Percentiles rank a stretch among this genome's conserved stretches.
phyloP scores from a whole-genome alignment of 148 eudicot species.

The Mesembryanthemum crystallinum region DNA sequence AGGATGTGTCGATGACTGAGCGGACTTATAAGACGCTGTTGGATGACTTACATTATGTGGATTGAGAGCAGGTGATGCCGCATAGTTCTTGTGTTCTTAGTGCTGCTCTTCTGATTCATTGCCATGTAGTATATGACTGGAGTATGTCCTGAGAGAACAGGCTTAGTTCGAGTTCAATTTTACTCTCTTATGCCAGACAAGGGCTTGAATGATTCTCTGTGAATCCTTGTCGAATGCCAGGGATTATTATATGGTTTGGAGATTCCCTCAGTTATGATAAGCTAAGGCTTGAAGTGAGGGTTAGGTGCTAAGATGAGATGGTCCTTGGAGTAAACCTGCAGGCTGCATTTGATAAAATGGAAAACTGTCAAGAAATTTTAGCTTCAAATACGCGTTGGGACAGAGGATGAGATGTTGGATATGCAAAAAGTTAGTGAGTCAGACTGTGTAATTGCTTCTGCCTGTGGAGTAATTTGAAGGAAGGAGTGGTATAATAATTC shows the following conservation, averaged over 20 bases:
- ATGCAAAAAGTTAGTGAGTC: too few species aligned
- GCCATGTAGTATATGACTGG: not conserved
- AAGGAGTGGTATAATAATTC: not conserved
- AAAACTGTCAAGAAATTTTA: too few species aligned
- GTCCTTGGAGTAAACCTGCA: not conserved
- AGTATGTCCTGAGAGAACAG: not conserved
- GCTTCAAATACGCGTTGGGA: not conserved
- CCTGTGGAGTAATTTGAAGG: not conserved
- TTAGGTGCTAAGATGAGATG: not conserved
- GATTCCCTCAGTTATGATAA: not conserved
- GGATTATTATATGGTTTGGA: too few species aligned
- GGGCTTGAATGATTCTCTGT: not conserved
- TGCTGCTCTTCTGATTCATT: not conserved
- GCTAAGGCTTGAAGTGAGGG: not conserved
- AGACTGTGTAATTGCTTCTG: not conserved
- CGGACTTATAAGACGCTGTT: conserved; percentile 56
- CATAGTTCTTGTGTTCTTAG: not conserved
- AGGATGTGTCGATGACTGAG: conserved; percentile 65
- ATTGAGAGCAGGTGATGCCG: conserved; percentile 25
- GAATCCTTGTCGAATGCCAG: not conserved
- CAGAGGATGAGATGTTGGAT: not conserved
- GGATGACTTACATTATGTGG: conserved; percentile 56
- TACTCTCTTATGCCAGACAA: not conserved
- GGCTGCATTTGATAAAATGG: not conserved
- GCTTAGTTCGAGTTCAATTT: not conserved